These are phyloP conservation scores for Pachyrhizus erosus DNA, from an alignment of 306 rosid species.

Conservation along the genomic window DNA sequence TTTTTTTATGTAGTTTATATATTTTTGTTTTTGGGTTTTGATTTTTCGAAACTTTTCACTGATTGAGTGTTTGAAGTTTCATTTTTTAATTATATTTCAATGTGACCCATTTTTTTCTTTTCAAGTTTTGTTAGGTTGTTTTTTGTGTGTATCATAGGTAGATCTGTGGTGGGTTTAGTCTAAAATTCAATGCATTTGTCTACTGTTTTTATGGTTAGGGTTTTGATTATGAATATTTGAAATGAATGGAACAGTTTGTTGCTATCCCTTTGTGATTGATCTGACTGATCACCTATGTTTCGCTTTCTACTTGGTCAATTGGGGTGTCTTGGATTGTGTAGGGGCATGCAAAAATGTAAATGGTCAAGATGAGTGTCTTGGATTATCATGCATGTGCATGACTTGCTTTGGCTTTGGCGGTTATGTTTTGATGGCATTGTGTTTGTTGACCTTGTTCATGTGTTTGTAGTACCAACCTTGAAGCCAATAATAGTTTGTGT, in stretches of 20 bases:
- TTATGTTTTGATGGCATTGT: conserved; percentile 19
- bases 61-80: conserved; percentile 22
- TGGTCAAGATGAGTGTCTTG: neutral
- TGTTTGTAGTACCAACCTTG: neutral
- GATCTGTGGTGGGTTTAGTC: conserved; percentile 46
- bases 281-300: neutral
- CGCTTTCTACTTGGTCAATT: neutral
- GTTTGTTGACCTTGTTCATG: conserved; percentile 23
- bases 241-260: conserved; percentile 36
- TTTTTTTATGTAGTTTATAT: neutral
- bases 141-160: conserved; percentile 21
- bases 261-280: conserved; percentile 15
- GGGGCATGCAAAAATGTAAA: neutral
- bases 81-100: conserved; percentile 22
- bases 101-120: neutral
- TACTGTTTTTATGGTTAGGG: conserved; percentile 32
- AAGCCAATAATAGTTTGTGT: neutral
- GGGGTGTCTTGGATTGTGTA: conserved; percentile 3
- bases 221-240: conserved; percentile 9
- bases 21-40: neutral
- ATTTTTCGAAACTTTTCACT: neutral
- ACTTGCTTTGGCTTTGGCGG: conserved; percentile 16
- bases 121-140: neutral
- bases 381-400: conserved; percentile 23
- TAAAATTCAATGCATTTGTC: conserved; percentile 20